Base-by-base conservation (phyloP, 2,329 filamentous ascomycete genomes). In the Penicillium sp. region DNA sequence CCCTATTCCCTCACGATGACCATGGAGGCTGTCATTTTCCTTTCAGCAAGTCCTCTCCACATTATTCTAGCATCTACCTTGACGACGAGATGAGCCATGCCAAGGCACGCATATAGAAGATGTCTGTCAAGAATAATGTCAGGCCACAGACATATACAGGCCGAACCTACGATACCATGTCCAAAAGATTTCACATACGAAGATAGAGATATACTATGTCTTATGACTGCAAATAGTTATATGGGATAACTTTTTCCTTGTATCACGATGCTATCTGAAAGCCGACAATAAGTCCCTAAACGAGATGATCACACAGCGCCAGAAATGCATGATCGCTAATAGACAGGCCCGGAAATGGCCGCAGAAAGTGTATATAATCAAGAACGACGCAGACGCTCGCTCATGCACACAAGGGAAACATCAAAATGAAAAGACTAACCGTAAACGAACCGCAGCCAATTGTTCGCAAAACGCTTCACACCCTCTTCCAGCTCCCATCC, bases 401-500 rank as follows among this genome's bases (percentile, higher is more conserved):
- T 25, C 14, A 49, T 19, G 41, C 29, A 49, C 28, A 10, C 18
- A 22, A 30, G 19, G 7, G 33, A 3, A 19, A n/a, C 5, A 25
- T 16, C 7, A 13, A 5, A 18, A 28, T 30, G 3, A n/a, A 19
- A 19, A 16, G 29, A 10, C 58, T 49, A 68, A 3, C 88, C 89
- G 67, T 86, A 86, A 8, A 88, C 77, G 67, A 95, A 97, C 3
- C 77, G 75, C 45, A 77, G 78, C 80, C 89, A 97, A 65, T 97
- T 99, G 19, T 72, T 73, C 0, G 80, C 83, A 50, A 97, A 75
- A 48, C 70, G 78, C 60, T 70, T 73, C 2, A 89, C 79, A 0
- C 92, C 92, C 4, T 89, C 77, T 37, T 86, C 78, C 49, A 95
- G 67, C 0, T 69, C 66, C 92, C 93, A 97, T 1, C 80, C 83